These are phyloP conservation scores for Clavispora carvajalis DNA, from an alignment of 805 yeast species.

Conservation along the genomic window DNA sequence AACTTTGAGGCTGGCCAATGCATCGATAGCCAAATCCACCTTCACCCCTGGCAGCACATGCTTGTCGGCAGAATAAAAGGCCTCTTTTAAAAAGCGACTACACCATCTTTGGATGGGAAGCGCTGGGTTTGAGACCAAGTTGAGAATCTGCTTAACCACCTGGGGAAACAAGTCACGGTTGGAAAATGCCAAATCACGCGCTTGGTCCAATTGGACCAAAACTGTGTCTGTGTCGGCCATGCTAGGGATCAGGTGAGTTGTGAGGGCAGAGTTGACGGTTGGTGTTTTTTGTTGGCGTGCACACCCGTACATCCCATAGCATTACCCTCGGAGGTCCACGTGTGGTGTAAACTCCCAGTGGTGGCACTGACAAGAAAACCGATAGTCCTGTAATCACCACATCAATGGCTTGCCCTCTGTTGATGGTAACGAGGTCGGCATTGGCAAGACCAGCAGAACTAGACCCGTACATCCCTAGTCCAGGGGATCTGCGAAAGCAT, in stretches of 20 bases:
- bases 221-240: constrained; percentile 15
- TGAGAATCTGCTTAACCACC: constrained; percentile 40
- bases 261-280: neutral
- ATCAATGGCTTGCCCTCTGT: no score
- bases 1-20: constrained; percentile 27
- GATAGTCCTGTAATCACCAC: no score
- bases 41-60: constrained; percentile 23
- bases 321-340: no score
- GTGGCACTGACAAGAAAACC: no score
- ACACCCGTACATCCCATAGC: neutral
- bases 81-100: constrained; percentile 32
- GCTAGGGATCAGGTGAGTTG: neutral
- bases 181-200: constrained; percentile 29
- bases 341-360: no score
- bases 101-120: constrained; percentile 36
- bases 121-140: constrained; percentile 32
- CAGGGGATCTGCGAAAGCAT: no score
- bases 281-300: neutral
- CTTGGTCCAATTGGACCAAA: constrained; percentile 32
- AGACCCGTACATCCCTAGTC: no score
- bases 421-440: no score
- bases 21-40: constrained; percentile 37
- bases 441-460: no score
- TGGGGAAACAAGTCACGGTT: constrained; percentile 31
- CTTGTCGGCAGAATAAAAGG: constrained; percentile 27